Conservation (phyloP, 805 yeast species). For the Candida arabinofermentans region DNA sequence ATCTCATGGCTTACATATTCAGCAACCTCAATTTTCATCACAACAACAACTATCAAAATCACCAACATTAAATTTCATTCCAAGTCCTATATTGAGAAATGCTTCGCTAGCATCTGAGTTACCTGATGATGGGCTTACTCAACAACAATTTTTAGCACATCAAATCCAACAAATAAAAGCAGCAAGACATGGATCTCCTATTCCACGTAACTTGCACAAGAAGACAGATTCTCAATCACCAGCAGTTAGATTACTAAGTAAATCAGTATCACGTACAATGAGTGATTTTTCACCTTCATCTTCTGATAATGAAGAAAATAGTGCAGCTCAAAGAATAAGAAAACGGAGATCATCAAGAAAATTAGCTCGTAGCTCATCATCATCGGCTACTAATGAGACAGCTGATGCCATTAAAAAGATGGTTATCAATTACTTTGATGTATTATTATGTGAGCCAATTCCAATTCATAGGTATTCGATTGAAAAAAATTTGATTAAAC, state of each 20-base stretch:
- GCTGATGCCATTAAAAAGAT: conserved; percentile 14
- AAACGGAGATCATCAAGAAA: conserved; percentile 49
- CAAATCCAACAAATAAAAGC: conserved; percentile 5
- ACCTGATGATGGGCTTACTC: conserved; percentile 24
- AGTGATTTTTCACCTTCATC: conserved; percentile 49
- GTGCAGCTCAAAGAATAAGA: conserved; percentile 49
- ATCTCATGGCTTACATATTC: background rate
- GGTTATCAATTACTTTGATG: conserved; percentile 43
- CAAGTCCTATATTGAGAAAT: conserved; percentile 27
- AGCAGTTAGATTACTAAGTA: conserved; percentile 24
- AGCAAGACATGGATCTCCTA: conserved; percentile 14
- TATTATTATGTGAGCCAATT: conserved; percentile 81
- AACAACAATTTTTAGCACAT: background rate
- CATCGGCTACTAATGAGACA: conserved; percentile 19
- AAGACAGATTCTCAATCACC: conserved; percentile 15
- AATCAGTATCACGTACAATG: conserved; percentile 17
- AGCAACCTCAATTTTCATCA: conserved; percentile 1
- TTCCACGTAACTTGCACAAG: conserved; percentile 9
- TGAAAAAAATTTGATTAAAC: conserved; percentile 54
- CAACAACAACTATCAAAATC: conserved; percentile 12
- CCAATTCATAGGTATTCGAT: conserved; percentile 74
- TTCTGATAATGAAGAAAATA: conserved; percentile 64
- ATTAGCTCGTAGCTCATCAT: conserved; percentile 20
- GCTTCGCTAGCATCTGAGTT: conserved; percentile 33
- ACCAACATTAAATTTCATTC: conserved; percentile 18